Conservation (phyloP, 495 filamentous ascomycete genomes). For the Hamigera avellanea region DNA sequence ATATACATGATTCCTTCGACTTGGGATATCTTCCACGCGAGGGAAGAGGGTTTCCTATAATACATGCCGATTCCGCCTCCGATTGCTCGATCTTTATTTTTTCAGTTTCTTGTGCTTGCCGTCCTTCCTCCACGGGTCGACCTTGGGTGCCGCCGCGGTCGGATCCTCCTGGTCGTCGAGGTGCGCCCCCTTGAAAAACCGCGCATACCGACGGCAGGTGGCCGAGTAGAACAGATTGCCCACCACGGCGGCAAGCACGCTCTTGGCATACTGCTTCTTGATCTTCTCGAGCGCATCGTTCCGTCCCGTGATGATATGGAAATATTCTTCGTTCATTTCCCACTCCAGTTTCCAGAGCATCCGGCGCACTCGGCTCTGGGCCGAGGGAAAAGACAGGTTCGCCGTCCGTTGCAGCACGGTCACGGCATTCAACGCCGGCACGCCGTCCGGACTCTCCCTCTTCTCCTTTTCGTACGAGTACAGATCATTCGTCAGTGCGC, state of each 20-base stretch:
- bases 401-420: constrained; percentile 3
- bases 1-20: too few species aligned
- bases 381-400: neutral
- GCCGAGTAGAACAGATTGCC: constrained; percentile 11
- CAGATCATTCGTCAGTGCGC: constrained; percentile 8
- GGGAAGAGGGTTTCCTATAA: too few species aligned
- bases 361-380: constrained; percentile 1
- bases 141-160: too few species aligned
- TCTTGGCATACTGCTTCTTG: constrained; percentile 2
- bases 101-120: too few species aligned
- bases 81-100: too few species aligned
- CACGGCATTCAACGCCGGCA: constrained; percentile 6
- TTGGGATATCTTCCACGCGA: too few species aligned
- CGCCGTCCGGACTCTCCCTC: neutral
- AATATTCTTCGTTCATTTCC: constrained; percentile 4
- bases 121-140: too few species aligned
- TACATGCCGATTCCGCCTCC: too few species aligned
- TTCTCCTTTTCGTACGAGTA: constrained; percentile 11
- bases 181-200: neutral
- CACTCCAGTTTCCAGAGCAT: constrained; percentile 6
- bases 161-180: too few species aligned
- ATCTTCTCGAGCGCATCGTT: neutral
- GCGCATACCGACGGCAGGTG: constrained; percentile 8
- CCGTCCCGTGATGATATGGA: too few species aligned
- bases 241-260: constrained; percentile 3